A percentile compares a stretch with the other conserved stretches of the same genome.
Evolutionary conservation across 805 yeast species (phyloP).

Genomic region (Kurtzmaniella cleridarum): DNA sequence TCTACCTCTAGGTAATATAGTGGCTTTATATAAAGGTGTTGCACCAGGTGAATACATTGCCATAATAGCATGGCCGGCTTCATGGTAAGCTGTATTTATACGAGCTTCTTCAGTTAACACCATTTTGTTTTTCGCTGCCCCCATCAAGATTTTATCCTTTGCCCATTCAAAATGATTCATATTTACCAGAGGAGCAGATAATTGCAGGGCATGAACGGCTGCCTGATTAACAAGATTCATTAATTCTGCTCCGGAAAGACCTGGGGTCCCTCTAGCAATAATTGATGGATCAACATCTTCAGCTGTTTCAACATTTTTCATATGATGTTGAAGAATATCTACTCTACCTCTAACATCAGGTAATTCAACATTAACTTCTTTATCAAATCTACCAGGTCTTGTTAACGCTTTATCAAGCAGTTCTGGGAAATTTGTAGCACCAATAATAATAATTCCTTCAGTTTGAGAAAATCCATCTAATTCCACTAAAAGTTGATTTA

Average conservation of each 20-base stretch:
- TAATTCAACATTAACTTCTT: constrained; percentile 87
- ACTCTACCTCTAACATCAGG: constrained; percentile 98
- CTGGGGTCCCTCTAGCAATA: constrained; percentile 96
- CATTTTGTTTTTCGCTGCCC: constrained; percentile 97
- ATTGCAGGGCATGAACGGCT: constrained; percentile 93
- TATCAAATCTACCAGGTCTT: constrained; percentile 97
- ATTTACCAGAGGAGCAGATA: constrained; percentile 83
- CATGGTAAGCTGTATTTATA: constrained; percentile 94
- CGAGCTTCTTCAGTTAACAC: constrained; percentile 94
- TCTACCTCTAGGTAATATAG: constrained; percentile 93
- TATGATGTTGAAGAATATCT: constrained; percentile 85
- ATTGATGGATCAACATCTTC: constrained; percentile 82
- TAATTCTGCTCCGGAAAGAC: constrained; percentile 96
- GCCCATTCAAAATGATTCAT: constrained; percentile 98
- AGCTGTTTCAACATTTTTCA: constrained; percentile 83
- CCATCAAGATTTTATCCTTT: constrained; percentile 94
- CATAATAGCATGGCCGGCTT: constrained; percentile 99
- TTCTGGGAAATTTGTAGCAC: constrained; percentile 98
- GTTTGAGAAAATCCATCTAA: constrained; percentile 93
- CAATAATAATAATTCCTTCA: constrained; percentile 90
- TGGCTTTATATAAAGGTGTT: constrained; percentile 92
- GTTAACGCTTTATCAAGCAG: constrained; percentile 94
- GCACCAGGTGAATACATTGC: constrained; percentile 94
- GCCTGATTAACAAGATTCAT: constrained; percentile 97
- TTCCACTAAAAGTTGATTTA: constrained; percentile 92